Conservation (phyloP, 331 rosid genomes). For the Malus hybrid region DNA sequence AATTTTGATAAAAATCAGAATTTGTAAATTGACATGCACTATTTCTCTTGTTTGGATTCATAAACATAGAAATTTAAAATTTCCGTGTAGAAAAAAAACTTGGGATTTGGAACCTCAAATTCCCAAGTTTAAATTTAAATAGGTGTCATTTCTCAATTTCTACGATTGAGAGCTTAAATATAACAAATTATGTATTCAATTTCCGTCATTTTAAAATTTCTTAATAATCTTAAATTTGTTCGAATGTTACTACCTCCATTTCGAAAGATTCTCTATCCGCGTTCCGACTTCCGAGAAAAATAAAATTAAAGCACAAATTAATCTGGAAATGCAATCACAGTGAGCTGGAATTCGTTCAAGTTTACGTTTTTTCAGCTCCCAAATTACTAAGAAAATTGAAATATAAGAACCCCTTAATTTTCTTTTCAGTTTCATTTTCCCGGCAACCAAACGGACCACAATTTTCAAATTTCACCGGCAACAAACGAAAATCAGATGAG, state of each 20-base stretch:
- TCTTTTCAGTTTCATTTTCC: not conserved
- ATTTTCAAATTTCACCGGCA: not conserved
- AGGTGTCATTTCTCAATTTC: too few species aligned
- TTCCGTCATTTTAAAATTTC: too few species aligned
- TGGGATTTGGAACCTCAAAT: too few species aligned
- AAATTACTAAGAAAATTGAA: not conserved
- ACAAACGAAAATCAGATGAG: not conserved
- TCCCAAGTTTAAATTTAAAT: too few species aligned
- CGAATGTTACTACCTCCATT: not conserved
- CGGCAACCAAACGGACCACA: slow-evolving; percentile 7
- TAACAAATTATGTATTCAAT: too few species aligned
- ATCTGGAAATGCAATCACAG: not conserved
- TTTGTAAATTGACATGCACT: too few species aligned
- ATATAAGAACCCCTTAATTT: not conserved
- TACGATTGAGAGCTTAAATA: too few species aligned
- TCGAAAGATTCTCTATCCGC: not conserved
- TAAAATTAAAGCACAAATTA: not conserved
- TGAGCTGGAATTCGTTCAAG: not conserved
- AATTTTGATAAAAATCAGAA: too few species aligned
- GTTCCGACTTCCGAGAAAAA: not conserved
- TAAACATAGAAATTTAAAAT: too few species aligned
- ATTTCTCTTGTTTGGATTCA: too few species aligned
- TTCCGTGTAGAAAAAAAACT: too few species aligned
- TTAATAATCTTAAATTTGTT: too few species aligned
- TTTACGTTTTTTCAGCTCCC: not conserved